Percentiles rank a stretch among this genome's conserved stretches.
These are phyloP conservation scores for Pseudogymnoascus sp. DNA, from an alignment of 2,329 filamentous ascomycete species.

Conservation along the genomic window DNA sequence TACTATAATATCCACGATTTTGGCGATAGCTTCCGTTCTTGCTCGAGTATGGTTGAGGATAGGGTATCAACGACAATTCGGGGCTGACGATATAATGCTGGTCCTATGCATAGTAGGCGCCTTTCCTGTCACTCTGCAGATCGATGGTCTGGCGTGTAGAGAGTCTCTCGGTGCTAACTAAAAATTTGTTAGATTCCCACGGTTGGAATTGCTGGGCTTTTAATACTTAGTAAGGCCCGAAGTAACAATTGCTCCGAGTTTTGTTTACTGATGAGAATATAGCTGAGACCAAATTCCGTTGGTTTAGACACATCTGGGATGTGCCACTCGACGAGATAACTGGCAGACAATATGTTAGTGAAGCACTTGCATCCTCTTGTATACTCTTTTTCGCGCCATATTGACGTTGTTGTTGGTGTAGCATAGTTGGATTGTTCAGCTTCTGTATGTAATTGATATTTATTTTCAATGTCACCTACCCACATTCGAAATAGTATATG, in stretches of 20 bases:
- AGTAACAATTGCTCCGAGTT: not conserved
- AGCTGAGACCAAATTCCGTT: conserved; percentile 2
- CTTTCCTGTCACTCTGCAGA: not conserved
- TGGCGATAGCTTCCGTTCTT: not conserved
- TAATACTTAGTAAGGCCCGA: not conserved
- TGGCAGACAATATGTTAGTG: conserved; percentile 3
- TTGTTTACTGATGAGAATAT: not conserved
- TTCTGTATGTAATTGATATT: not conserved
- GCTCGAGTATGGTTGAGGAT: not conserved
- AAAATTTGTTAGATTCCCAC: not conserved
- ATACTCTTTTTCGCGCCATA: not conserved
- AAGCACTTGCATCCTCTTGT: not conserved
- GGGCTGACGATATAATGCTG: conserved; percentile 3
- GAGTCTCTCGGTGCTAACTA: not conserved
- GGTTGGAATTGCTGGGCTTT: not conserved
- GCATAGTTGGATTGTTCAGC: not conserved
- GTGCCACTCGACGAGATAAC: not conserved
- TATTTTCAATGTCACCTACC: not conserved
- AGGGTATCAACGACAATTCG: not conserved
- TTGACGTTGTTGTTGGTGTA: not conserved
- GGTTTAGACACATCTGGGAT: conserved; percentile 6
- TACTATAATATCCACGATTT: not conserved
- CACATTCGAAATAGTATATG: not conserved
- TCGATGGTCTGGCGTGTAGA: not conserved
- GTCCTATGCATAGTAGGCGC: not conserved